Evolutionary conservation across 352 stramenopile species (phyloP).

Genomic region (Sclerospora graminicola): DNA sequence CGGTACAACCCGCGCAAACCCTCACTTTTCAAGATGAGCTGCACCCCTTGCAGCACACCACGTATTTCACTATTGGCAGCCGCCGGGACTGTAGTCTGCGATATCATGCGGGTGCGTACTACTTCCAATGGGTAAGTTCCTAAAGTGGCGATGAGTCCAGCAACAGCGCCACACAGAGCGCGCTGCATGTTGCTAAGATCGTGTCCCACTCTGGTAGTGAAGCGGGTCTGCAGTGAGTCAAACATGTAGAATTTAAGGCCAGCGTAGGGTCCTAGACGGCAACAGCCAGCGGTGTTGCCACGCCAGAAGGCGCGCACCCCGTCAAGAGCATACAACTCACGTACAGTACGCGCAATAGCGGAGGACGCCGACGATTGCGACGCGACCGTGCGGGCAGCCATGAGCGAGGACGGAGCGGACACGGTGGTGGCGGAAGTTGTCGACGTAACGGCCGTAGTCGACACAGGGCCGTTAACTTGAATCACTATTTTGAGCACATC

Average conservation of each 20-base stretch:
- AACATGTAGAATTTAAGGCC: slow-evolving; percentile 79
- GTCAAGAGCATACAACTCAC: slow-evolving; percentile 52
- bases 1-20: slow-evolving; percentile 65
- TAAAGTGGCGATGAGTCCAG: slow-evolving; percentile 62
- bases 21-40: slow-evolving; percentile 49
- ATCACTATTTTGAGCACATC: slow-evolving; percentile 83
- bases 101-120: slow-evolving; percentile 73
- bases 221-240: slow-evolving; percentile 48
- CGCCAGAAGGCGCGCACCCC: slow-evolving; percentile 70
- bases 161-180: slow-evolving; percentile 42
- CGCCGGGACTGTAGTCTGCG: slow-evolving; percentile 28
- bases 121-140: slow-evolving; percentile 75
- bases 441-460: slow-evolving; percentile 4
- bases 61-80: slow-evolving; percentile 34
- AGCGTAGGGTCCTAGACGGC: slow-evolving; percentile 62
- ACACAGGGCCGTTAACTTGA: slow-evolving; percentile 46
- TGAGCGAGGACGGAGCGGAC: slow-evolving; percentile 11
- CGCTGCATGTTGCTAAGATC: slow-evolving; percentile 42
- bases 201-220: slow-evolving; percentile 13
- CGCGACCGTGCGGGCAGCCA: slow-evolving; percentile 17
- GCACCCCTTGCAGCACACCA: slow-evolving; percentile 44
- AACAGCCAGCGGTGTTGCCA: slow-evolving; percentile 67
- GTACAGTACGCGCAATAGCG: slow-evolving; percentile 31
- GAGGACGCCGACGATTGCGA: slow-evolving; percentile 25
- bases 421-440: background rate